These are phyloP conservation scores for Ogataea parapolymorpha DNA, from an alignment of 805 yeast species.

Conservation along the genomic window DNA sequence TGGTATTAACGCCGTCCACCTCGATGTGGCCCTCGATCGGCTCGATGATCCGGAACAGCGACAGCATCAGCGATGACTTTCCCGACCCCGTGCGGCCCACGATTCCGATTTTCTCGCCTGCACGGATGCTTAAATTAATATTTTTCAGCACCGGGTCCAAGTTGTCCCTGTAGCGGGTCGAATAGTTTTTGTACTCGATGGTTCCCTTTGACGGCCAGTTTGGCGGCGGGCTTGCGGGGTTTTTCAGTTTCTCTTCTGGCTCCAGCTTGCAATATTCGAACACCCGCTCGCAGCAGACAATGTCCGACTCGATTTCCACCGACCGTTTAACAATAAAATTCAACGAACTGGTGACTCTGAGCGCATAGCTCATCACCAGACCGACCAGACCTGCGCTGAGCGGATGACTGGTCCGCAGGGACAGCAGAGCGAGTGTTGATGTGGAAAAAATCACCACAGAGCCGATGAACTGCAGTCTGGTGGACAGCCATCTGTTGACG, in stretches of 20 bases:
- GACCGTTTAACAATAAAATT: conserved; percentile 56
- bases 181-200: conserved; percentile 48
- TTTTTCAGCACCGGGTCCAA: conserved; percentile 56
- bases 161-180: conserved; percentile 56
- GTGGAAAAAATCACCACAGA: conserved; percentile 51
- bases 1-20: conserved; percentile 54
- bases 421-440: conserved; percentile 43
- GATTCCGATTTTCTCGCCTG: conserved; percentile 65
- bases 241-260: conserved; percentile 56
- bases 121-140: conserved; percentile 43
- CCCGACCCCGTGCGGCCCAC: conserved; percentile 83
- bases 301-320: conserved; percentile 61
- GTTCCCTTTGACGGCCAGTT: conserved; percentile 57
- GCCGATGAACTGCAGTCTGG: conserved; percentile 60
- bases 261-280: conserved; percentile 77
- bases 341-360: conserved; percentile 52
- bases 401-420: conserved; percentile 39
- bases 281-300: conserved; percentile 87
- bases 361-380: conserved; percentile 59
- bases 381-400: conserved; percentile 61
- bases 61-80: conserved; percentile 58
- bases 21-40: conserved; percentile 50
- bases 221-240: conserved; percentile 37
- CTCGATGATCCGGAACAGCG: conserved; percentile 60
- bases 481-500: conserved; percentile 63